Base-by-base conservation (phyloP, 208 protist genomes). In the Hexamita inflata region DNA sequence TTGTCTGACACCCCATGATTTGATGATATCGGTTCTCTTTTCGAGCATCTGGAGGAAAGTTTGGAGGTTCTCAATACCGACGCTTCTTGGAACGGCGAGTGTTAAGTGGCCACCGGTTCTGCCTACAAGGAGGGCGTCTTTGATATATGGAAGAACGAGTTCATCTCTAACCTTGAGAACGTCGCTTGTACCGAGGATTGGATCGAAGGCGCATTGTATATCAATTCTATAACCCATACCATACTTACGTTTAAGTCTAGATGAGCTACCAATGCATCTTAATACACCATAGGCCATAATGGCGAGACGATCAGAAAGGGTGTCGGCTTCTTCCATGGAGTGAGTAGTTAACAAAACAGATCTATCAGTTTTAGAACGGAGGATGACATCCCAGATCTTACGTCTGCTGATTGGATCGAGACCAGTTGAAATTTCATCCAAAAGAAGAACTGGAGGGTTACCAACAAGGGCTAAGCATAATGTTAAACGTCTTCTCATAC, bases 351-450 rank as follows among this genome's bases (percentile, higher is more conserved):
- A 45, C 0, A 79, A 29, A 0, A 79, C 0, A 49, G 45, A 38
- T 40, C 53, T 2, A 0, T 61, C 73, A 57, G 30, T 35, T 73
- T 61, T 65, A 26, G 58, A 32, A 32, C 28, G 38, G 11, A n/a
- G 15, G 35, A 80, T 68, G 2, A 66, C 35, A 38, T 77, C 32
- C 73, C 73, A 77, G 13, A 80, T 29, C 9, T 75, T 41, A 29
- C 42, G 7, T 15, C 38, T n/a, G 0, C 38, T 34, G 32, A 58
- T 59, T 15, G 73, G 58, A 73, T 77, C 73, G 1, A 80, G 41
- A 40, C 73, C 73, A 59, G 77, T 77, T 38, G 67, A 45, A 1
- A 39, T 29, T 64, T 80, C 77, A 73, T 80, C 77, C 0, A 80
- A 38, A 1, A 80, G n/a, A 53, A 80, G 0, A 28, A 77, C 24